Percentiles rank a stretch among this genome's conserved stretches.
These are phyloP conservation scores for Erucastrum elatum DNA, from an alignment of 345 rosid species.

Conservation along the genomic window DNA sequence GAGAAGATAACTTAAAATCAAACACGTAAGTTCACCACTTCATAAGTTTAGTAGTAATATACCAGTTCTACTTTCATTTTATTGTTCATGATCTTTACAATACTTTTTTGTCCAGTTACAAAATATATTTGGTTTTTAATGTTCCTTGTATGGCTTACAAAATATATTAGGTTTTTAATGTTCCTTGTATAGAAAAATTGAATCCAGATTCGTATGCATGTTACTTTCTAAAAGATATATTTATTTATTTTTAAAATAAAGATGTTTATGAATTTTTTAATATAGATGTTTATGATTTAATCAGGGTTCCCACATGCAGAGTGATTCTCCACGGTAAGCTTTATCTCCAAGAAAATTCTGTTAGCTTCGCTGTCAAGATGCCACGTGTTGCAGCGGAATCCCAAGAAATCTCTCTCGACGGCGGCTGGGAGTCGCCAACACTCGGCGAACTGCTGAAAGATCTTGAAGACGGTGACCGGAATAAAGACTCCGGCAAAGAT, in stretches of 20 bases:
- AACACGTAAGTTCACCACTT: not conserved
- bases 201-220: not conserved
- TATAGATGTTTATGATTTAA: not conserved
- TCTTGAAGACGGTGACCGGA: not conserved
- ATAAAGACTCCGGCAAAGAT: not conserved
- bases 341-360: not conserved
- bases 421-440: not conserved
- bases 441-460: not conserved
- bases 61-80: not conserved
- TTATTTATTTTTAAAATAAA: too few species aligned
- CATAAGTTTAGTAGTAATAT: not conserved
- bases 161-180: too few species aligned
- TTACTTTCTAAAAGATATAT: too few species aligned
- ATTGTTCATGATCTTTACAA: not conserved
- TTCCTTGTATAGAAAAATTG: too few species aligned
- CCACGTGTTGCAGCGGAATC: slow-evolving; percentile 1
- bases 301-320: not conserved
- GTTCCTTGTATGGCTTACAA: too few species aligned
- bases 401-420: not conserved
- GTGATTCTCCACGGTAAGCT: not conserved
- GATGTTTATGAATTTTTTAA: not conserved
- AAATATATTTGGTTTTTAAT: too few species aligned
- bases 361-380: not conserved
- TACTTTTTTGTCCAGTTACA: not conserved
- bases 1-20: not conserved